A percentile compares a stretch with the other conserved stretches of the same genome.
Evolutionary conservation across 192 early-diverging fungal species (phyloP).

Genomic region (Funneliformis mosseae): DNA sequence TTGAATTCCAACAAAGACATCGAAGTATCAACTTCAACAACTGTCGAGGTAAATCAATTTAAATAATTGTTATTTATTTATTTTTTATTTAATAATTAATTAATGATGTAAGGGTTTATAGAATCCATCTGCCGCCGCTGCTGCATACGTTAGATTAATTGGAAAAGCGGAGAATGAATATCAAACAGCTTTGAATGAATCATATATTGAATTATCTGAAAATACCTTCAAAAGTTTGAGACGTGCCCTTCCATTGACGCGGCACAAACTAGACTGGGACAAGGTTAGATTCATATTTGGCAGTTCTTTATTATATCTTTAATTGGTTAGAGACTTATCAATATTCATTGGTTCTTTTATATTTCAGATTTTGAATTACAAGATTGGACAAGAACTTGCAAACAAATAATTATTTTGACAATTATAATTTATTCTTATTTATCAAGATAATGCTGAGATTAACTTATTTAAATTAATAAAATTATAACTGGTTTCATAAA

Average conservation of each 20-base stretch:
- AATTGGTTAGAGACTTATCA: neutral
- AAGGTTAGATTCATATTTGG: constrained; percentile 43
- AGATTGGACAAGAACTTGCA: constrained; percentile 33
- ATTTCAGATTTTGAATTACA: constrained; percentile 30
- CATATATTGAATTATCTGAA: constrained; percentile 78
- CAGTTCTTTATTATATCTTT: neutral
- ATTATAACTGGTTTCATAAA: neutral
- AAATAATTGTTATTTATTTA: neutral
- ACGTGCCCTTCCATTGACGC: constrained; percentile 86
- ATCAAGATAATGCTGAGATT: neutral
- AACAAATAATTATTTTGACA: neutral
- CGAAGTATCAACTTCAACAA: constrained; percentile 36
- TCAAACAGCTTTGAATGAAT: constrained; percentile 84
- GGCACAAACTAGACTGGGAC: constrained; percentile 94
- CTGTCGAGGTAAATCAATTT: constrained; percentile 11
- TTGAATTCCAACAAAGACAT: constrained; percentile 78
- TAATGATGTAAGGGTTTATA: constrained; percentile 11
- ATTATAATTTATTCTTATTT: neutral
- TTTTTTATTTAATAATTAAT: neutral
- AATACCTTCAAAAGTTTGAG: constrained; percentile 90
- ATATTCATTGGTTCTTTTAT: neutral
- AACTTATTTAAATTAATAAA: too few species aligned
- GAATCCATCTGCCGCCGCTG: constrained; percentile 44
- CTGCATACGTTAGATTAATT: constrained; percentile 67
- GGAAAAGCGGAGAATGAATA: constrained; percentile 73